Conservation (phyloP, 306 rosid species). For the Bauhinia variegata region DNA sequence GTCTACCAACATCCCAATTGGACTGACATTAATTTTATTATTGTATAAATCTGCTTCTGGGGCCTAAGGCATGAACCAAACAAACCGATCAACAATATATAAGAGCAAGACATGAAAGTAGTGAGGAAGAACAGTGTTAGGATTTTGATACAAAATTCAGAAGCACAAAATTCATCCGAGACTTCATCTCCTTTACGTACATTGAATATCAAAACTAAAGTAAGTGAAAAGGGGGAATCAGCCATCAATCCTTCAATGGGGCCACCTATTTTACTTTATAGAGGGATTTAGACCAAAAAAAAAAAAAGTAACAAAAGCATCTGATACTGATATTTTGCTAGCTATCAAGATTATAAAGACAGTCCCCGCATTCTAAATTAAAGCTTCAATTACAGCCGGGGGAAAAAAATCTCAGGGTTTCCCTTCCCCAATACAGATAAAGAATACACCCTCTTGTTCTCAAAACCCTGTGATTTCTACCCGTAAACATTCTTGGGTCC, state of each 20-base stretch:
- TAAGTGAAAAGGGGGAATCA: slow-evolving; percentile 27
- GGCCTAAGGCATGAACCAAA: too few relatives aligned
- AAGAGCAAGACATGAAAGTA: slow-evolving; percentile 6
- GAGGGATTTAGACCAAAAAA: slow-evolving; percentile 49
- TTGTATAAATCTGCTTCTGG: too few relatives aligned
- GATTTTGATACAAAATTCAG: slow-evolving; percentile 51
- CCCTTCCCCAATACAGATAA: slow-evolving; percentile 64
- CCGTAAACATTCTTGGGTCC: slow-evolving; percentile 45
- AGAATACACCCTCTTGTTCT: slow-evolving; percentile 60
- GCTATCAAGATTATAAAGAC: slow-evolving; percentile 61
- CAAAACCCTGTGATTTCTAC: slow-evolving; percentile 57
- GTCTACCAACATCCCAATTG: too few relatives aligned
- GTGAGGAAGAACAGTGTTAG: slow-evolving; percentile 38
- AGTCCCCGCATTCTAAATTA: slow-evolving; percentile 74
- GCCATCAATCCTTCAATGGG: slow-evolving; percentile 46
- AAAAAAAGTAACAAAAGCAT: slow-evolving; percentile 39
- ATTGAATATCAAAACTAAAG: slow-evolving; percentile 38
- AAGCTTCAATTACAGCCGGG: slow-evolving; percentile 73
- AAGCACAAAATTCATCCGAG: slow-evolving; percentile 62
- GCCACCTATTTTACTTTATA: slow-evolving; percentile 61
- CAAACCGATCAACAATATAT: not conserved
- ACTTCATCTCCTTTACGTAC: slow-evolving; percentile 52
- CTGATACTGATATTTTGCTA: slow-evolving; percentile 57
- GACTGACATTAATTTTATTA: too few relatives aligned
- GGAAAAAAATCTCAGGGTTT: slow-evolving; percentile 67